Conservation (phyloP, 2,329 filamentous ascomycete genomes). For the Colletotrichum sp. region DNA sequence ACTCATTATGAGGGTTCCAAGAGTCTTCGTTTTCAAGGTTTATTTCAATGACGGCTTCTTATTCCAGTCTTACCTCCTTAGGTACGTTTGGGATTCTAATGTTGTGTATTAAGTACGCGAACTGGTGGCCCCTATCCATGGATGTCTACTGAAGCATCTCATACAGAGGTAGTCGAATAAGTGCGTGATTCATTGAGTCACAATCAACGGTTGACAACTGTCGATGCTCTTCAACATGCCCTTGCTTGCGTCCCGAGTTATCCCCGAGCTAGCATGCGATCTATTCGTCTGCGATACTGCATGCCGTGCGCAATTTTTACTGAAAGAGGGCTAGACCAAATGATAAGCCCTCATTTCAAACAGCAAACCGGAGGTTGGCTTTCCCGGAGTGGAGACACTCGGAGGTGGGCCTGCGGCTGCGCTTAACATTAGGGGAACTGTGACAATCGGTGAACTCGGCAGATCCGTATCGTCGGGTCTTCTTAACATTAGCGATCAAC, state of each 20-base stretch:
- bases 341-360: background rate
- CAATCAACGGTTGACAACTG: background rate
- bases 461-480: conserved; percentile 4
- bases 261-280: background rate
- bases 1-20: background rate
- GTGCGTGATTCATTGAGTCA: background rate
- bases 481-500: conserved; percentile 13
- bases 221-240: background rate
- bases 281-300: background rate
- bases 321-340: background rate
- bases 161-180: background rate
- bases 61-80: background rate
- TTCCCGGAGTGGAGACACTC: background rate
- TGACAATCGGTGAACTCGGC: background rate
- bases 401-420: background rate
- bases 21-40: background rate
- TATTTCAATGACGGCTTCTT: background rate
- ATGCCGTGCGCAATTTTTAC: background rate
- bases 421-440: background rate
- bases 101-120: background rate
- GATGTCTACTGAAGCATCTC: background rate
- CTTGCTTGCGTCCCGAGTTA: background rate
- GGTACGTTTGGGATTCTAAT: background rate
- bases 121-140: background rate
- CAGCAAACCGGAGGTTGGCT: background rate